phyloP scores from a whole-genome alignment of 768 basidiomycete genomes.

The Crassisporium funariophilum region DNA sequence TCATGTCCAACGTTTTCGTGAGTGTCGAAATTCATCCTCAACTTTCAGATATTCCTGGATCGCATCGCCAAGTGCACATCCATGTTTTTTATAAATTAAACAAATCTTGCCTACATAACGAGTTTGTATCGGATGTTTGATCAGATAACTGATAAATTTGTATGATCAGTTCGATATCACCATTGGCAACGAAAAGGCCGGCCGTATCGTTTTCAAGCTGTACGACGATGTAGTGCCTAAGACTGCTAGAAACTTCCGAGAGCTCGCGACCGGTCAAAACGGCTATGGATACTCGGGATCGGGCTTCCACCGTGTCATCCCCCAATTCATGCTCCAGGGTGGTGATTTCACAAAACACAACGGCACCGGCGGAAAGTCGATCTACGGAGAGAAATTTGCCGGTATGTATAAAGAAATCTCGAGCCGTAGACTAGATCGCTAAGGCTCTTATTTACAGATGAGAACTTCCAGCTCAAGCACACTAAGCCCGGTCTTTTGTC shows the following conservation, averaged over 20 bases:
- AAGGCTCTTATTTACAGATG: constrained; percentile 50
- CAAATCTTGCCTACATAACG: no score
- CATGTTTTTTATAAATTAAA: no score
- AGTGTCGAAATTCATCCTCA: constrained; percentile 2
- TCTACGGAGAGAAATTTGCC: constrained; percentile 68
- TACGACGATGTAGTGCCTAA: constrained; percentile 77
- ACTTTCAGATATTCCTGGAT: neutral
- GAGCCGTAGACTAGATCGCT: neutral
- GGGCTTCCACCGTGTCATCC: constrained; percentile 82
- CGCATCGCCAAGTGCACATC: no score
- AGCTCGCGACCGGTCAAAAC: constrained; percentile 75
- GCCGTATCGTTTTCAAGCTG: constrained; percentile 82
- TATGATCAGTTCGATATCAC: constrained; percentile 63
- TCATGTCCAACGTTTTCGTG: constrained; percentile 34
- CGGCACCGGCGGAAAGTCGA: constrained; percentile 82
- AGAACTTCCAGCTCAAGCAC: constrained; percentile 84
- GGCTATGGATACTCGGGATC: constrained; percentile 75
- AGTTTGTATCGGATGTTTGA: neutral
- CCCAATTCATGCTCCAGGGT: constrained; percentile 85
- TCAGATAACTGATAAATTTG: neutral
- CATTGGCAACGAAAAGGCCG: constrained; percentile 41
- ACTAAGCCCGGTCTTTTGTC: constrained; percentile 66
- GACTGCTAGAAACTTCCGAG: constrained; percentile 85
- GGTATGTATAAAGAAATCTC: constrained; percentile 40
- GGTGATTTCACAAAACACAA: constrained; percentile 77